Conservation (phyloP, 345 rosid genomes). For the Cardamine chenopodiifolia region DNA sequence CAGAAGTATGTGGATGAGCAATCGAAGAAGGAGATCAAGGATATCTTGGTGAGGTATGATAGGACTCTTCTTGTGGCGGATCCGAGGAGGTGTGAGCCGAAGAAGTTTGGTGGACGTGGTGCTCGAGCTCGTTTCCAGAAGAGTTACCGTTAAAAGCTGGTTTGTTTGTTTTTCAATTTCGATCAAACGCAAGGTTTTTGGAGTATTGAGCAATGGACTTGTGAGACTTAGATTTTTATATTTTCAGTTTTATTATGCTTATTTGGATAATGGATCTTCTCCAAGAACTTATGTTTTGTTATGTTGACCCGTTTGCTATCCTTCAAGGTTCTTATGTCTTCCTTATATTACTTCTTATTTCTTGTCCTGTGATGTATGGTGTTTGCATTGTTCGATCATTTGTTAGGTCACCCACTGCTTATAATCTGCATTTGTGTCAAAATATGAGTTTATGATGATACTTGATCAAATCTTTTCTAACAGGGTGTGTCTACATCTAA, state of each 20-base stretch:
- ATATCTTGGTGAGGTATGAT: slow-evolving; percentile 74
- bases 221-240: slow-evolving; percentile 30
- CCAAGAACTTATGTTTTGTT: slow-evolving; percentile 15
- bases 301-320: slow-evolving; percentile 22
- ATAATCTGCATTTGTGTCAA: neutral
- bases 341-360: neutral
- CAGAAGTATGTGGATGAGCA: slow-evolving; percentile 93
- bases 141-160: slow-evolving; percentile 74
- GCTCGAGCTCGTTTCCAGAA: slow-evolving; percentile 96
- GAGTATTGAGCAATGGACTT: slow-evolving; percentile 22
- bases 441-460: neutral
- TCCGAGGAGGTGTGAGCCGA: slow-evolving; percentile 93
- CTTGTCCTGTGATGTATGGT: neutral
- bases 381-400: neutral
- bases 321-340: neutral
- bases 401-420: neutral
- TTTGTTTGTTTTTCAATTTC: slow-evolving; percentile 25
- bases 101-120: slow-evolving; percentile 96
- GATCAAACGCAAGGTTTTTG: slow-evolving; percentile 20
- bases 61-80: slow-evolving; percentile 91
- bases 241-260: slow-evolving; percentile 14
- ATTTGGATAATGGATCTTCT: slow-evolving; percentile 23
- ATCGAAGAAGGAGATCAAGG: slow-evolving; percentile 89
- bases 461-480: too few species aligned
- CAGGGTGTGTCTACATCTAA: too few species aligned